These are phyloP conservation scores for Lycium barbarum DNA, from an alignment of 257 asterid species.

Conservation along the genomic window DNA sequence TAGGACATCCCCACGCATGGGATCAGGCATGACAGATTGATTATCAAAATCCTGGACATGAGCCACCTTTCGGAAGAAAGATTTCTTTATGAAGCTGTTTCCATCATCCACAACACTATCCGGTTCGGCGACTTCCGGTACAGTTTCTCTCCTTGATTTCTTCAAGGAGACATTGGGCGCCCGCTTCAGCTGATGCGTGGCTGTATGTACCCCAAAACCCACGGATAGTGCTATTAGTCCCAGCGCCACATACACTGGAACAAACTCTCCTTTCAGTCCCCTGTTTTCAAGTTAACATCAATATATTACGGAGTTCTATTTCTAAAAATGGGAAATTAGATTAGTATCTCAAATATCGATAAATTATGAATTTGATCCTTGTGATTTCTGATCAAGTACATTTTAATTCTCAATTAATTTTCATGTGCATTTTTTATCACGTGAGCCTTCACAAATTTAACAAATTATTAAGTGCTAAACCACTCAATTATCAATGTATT, in stretches of 20 bases:
- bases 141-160: constrained; percentile 47
- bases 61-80: constrained; percentile 51
- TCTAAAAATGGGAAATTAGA: not conserved
- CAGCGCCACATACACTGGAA: constrained; percentile 44
- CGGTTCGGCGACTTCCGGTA: constrained; percentile 49
- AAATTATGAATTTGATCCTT: too few species aligned
- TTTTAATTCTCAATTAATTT: too few species aligned
- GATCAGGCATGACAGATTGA: constrained; percentile 35
- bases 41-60: constrained; percentile 44
- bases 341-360: not conserved
- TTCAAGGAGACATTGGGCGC: constrained; percentile 43
- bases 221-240: constrained; percentile 36
- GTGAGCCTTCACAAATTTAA: not conserved
- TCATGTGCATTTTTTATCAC: too few species aligned
- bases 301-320: not conserved
- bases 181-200: constrained; percentile 38
- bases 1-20: constrained; percentile 36
- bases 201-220: constrained; percentile 39
- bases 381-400: too few species aligned
- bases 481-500: not conserved
- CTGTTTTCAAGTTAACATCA: not conserved
- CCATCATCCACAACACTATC: constrained; percentile 42
- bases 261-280: constrained; percentile 30
- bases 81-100: constrained; percentile 36
- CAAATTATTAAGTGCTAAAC: not conserved